A percentile compares a stretch with the other conserved stretches of the same genome.
phyloP scores from a whole-genome alignment of 257 asterid species.

The Solanum rostratum region DNA sequence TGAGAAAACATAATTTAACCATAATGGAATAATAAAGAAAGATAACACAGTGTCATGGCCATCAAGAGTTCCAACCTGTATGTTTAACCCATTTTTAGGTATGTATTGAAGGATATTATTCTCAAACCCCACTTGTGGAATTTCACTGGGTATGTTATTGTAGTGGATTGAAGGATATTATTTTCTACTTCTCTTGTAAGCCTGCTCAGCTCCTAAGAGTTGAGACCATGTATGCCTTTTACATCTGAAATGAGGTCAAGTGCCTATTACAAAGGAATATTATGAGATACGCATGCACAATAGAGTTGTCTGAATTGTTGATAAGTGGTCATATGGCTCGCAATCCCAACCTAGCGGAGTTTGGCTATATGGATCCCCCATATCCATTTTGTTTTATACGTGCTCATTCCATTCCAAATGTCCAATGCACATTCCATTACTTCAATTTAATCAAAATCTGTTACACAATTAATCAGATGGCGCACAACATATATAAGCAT shows the following conservation, averaged over 20 bases:
- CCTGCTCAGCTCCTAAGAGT: conserved; percentile 69
- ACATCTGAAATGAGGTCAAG: conserved; percentile 78
- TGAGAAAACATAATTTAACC: background rate
- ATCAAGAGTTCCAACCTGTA: conserved; percentile 43
- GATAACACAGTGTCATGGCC: background rate
- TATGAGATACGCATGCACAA: background rate
- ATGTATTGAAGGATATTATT: conserved; percentile 34
- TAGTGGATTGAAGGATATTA: too few relatives aligned
- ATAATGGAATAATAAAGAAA: background rate
- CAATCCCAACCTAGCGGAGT: conserved; percentile 1
- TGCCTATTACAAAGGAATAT: conserved; percentile 31
- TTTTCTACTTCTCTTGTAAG: conserved; percentile 68
- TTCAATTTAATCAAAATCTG: background rate
- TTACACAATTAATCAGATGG: background rate
- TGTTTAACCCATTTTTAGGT: conserved; percentile 49
- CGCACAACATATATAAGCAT: background rate
- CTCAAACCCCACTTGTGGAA: too few relatives aligned
- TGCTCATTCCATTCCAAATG: background rate
- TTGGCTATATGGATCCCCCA: background rate
- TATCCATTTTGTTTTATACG: background rate
- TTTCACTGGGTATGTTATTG: too few relatives aligned
- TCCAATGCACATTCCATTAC: background rate
- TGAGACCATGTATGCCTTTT: conserved; percentile 71
- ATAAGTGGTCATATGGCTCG: conserved; percentile 1
- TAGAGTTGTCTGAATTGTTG: background rate